Base-by-base conservation (phyloP, 768 basidiomycete genomes). In the Psilocybe tampanensis region DNA sequence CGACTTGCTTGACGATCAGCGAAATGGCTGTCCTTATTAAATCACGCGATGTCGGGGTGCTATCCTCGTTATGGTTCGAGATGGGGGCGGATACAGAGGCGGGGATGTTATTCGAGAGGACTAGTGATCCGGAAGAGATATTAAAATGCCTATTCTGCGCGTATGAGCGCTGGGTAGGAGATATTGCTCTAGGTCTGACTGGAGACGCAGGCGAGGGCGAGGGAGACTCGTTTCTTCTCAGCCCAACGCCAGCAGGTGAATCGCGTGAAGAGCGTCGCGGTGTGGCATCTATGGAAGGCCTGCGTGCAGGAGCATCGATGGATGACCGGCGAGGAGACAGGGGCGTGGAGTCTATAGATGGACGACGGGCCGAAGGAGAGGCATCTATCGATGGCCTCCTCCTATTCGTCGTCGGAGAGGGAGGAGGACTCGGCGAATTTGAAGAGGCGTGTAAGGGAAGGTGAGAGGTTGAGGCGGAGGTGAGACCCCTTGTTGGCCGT, bases 21-120 rank as follows among this genome's bases (percentile, higher is more conserved):
- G 83, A 78, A 2, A 80, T 80, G 5, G 91, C 89, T 0, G 76
- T 74, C 36, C 90, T 83, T 52, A 93, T 80, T n/a, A 83, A 71
- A 55, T 88, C 89, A 42, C 90, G 64, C 34, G 58, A 24, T 6
- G 55, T 22, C 44, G 52, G 41, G 13, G 53, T 32, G 19, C 54
- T 21, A 5, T 55, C 43, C 36, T 50, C 47, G 29, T 42, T 52
- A 2, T 29, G 52, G 24, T 29, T 29, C 29, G 29, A 29, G 29
- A 29, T 29, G 7, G 39, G 47, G 11, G 36, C 17, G 11, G 57
- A 21, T 32, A 19, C 1, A 39, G 50, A 11, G 23, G 42, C 5
- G 21, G 58, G 52, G 23, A 23, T 29, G 19, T 23, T 29, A 36
- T 48, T 48, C 22, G 58, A 49, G 3, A 71, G 70, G 12, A 69